phyloP scores from a whole-genome alignment of 495 filamentous ascomycete species.

The Trichodelitschia bisporula region DNA sequence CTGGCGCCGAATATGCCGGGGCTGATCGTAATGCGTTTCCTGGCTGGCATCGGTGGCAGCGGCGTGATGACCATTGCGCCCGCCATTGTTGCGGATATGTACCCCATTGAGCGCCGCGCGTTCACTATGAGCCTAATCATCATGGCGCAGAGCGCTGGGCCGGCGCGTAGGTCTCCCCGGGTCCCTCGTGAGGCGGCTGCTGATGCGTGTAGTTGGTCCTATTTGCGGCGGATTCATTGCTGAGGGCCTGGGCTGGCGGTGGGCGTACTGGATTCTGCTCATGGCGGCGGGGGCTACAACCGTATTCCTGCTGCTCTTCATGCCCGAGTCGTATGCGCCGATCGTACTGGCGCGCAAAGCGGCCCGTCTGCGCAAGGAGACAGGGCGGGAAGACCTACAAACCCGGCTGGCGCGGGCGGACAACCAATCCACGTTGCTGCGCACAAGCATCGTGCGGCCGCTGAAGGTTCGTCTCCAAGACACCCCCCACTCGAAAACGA shows the following conservation, averaged over 20 bases:
- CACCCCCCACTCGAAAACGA: no score
- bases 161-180: not conserved
- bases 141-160: not conserved
- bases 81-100: conserved; percentile 9
- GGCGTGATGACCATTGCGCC: conserved; percentile 26
- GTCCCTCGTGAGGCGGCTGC: no score
- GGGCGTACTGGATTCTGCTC: not conserved
- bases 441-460: conserved; percentile 6
- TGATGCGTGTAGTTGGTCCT: not conserved
- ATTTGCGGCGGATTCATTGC: not conserved
- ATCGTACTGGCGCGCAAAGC: conserved; percentile 11
- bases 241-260: not conserved
- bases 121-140: conserved; percentile 4
- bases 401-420: conserved; percentile 3
- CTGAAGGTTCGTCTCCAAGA: no score
- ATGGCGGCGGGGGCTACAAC: conserved; percentile 1
- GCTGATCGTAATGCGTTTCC: conserved; percentile 39
- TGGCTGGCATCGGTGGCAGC: conserved; percentile 36
- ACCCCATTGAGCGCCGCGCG: conserved; percentile 5
- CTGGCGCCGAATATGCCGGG: conserved; percentile 29
- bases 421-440: not conserved
- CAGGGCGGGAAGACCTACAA: conserved; percentile 4
- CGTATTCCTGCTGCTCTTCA: conserved; percentile 10
- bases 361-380: conserved; percentile 7
- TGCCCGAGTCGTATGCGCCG: conserved; percentile 11